phyloP scores from a whole-genome alignment of 2,329 filamentous ascomycete genomes.

The Kalmusia sp. region DNA sequence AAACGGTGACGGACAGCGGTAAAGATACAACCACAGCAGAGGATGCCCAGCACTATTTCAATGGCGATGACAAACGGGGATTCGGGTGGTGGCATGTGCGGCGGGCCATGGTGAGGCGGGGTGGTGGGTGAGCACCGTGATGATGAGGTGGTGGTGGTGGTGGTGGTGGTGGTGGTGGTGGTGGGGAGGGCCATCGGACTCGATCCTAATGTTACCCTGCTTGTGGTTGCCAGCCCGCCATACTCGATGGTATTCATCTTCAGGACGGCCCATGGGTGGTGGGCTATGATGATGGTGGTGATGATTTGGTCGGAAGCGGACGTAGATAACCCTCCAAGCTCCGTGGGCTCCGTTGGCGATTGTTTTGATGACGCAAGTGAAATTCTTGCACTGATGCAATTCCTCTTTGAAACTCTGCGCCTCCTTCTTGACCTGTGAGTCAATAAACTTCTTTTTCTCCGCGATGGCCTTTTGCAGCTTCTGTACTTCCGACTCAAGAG shows the following conservation, averaged over 20 bases:
- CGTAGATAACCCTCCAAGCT: slow-evolving; percentile 38
- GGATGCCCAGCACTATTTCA: slow-evolving; percentile 51
- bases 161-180: slow-evolving; percentile 18
- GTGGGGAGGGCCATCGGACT: neutral
- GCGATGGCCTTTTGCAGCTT: slow-evolving; percentile 46
- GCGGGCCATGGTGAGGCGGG: slow-evolving; percentile 12
- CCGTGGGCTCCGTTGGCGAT: slow-evolving; percentile 45
- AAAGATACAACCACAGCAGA: slow-evolving; percentile 55
- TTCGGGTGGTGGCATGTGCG: slow-evolving; percentile 18
- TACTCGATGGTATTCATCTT: slow-evolving; percentile 29
- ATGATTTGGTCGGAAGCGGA: slow-evolving; percentile 35
- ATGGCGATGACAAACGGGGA: slow-evolving; percentile 49
- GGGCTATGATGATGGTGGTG: slow-evolving; percentile 22
- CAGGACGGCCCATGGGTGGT: slow-evolving; percentile 33
- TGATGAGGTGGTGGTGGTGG: slow-evolving; percentile 6
- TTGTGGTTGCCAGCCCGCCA: slow-evolving; percentile 22
- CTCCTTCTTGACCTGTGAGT: slow-evolving; percentile 37
- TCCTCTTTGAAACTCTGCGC: slow-evolving; percentile 46
- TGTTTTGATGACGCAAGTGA: slow-evolving; percentile 52
- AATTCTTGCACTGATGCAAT: slow-evolving; percentile 51
- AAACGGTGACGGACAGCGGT: slow-evolving; percentile 56
- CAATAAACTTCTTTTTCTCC: slow-evolving; percentile 45
- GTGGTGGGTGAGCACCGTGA: slow-evolving; percentile 1
- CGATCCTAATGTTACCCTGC: slow-evolving; percentile 18
- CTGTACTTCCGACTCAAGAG: slow-evolving; percentile 47